These are phyloP conservation scores for Leccinum truebloodii DNA, from an alignment of 768 basidiomycete genomes.

Conservation along the genomic window DNA sequence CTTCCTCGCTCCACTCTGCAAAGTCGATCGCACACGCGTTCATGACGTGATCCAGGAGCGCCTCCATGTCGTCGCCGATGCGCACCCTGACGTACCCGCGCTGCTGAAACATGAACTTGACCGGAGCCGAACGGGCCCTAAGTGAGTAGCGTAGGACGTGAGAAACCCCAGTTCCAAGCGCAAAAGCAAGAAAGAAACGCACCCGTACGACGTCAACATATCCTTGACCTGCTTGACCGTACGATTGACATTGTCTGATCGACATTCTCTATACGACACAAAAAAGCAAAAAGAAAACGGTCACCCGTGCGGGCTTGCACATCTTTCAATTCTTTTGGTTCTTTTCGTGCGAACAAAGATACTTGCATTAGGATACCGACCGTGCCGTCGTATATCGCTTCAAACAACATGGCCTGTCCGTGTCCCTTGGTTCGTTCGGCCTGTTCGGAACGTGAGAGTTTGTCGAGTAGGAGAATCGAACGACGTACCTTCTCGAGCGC, in stretches of 20 bases:
- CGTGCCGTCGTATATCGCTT: conserved; percentile 58
- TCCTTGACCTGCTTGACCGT: conserved; percentile 59
- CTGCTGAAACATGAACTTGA: conserved; percentile 64
- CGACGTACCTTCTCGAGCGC: conserved; percentile 54
- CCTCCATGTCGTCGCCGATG: conserved; percentile 35
- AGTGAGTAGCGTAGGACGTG: too few relatives aligned
- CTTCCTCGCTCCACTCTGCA: conserved; percentile 37
- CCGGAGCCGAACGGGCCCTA: conserved; percentile 63
- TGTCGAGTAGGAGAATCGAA: neutral
- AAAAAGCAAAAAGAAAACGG: neutral
- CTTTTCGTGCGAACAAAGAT: too few relatives aligned
- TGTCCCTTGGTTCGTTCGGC: conserved; percentile 50
- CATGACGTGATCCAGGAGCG: conserved; percentile 43
- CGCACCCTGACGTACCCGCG: conserved; percentile 53
- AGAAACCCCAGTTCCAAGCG: too few relatives aligned
- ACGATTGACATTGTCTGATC: conserved; percentile 65
- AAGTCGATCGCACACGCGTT: conserved; percentile 47
- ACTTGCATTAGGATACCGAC: conserved; percentile 66
- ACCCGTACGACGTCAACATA: conserved; percentile 51
- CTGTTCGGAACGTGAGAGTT: conserved; percentile 28
- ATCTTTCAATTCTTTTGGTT: neutral
- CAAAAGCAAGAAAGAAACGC: neutral
- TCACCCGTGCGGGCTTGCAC: neutral
- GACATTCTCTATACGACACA: conserved; percentile 48
- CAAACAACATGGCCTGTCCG: conserved; percentile 55